phyloP scores from a whole-genome alignment of 2,329 filamentous ascomycete species.

The Epichloe typhina region DNA sequence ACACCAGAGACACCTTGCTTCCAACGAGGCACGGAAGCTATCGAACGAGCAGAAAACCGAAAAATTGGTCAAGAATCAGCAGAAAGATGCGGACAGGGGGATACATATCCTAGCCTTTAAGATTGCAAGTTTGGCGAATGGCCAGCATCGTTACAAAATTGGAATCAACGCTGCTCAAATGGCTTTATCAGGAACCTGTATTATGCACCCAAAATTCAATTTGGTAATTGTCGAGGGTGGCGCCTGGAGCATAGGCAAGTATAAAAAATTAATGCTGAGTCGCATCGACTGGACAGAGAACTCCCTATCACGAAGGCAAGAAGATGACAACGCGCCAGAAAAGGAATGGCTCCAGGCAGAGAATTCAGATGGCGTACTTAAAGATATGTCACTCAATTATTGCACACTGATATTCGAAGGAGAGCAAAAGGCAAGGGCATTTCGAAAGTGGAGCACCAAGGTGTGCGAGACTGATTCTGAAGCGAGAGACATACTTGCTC shows the following conservation, averaged over 20 bases:
- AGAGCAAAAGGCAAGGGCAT: conserved; percentile 65
- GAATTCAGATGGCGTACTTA: conserved; percentile 64
- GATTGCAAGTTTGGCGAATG: conserved; percentile 79
- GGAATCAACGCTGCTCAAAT: conserved; percentile 84
- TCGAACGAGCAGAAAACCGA: conserved; percentile 78
- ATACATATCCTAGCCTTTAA: conserved; percentile 81
- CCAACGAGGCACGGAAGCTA: conserved; percentile 76
- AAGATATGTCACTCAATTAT: conserved; percentile 69
- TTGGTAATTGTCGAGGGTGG: conserved; percentile 89
- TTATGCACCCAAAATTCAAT: conserved; percentile 82
- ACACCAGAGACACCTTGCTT: conserved; percentile 59
- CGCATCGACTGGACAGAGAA: conserved; percentile 95
- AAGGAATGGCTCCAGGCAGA: conserved; percentile 69
- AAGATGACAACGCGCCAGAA: conserved; percentile 47
- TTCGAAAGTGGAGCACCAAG: conserved; percentile 78
- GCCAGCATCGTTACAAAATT: conserved; percentile 87
- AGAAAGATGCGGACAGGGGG: conserved; percentile 76
- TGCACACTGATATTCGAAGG: conserved; percentile 86
- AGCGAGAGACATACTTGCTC: conserved; percentile 64
- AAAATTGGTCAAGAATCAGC: conserved; percentile 72
- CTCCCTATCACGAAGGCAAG: conserved; percentile 48
- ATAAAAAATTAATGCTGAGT: conserved; percentile 91
- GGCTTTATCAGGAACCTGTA: conserved; percentile 74
- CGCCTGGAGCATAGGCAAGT: conserved; percentile 65
- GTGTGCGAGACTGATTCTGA: conserved; percentile 89